phyloP scores from a whole-genome alignment of 139 green algal species.

The Haematococcus lacustris region DNA sequence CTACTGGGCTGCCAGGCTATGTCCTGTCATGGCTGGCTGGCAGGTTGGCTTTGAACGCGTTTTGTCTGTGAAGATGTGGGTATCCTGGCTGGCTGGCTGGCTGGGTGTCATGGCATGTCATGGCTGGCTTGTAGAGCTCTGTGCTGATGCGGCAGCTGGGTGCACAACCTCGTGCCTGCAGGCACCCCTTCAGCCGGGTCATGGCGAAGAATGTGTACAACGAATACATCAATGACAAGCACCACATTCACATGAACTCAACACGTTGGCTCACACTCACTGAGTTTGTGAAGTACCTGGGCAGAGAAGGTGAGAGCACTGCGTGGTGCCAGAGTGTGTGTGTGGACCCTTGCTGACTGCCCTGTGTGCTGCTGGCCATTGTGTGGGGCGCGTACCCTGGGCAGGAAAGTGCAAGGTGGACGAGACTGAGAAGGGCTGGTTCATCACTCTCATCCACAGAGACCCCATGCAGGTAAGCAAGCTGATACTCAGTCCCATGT shows the following conservation, averaged over 20 bases:
- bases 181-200: slow-evolving; percentile 71
- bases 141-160: too few species aligned
- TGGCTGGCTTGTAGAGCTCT: too few species aligned
- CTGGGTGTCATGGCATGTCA: too few species aligned
- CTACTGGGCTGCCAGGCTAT: too few species aligned
- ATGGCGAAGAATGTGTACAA: slow-evolving; percentile 87
- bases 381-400: too few species aligned
- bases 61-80: too few species aligned
- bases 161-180: slow-evolving; percentile 6
- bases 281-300: slow-evolving; percentile 72
- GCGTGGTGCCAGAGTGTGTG: background rate
- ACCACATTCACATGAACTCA: slow-evolving; percentile 98
- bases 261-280: slow-evolving; percentile 86
- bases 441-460: slow-evolving; percentile 58
- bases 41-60: too few species aligned
- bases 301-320: slow-evolving; percentile 21
- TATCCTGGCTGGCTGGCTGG: too few species aligned
- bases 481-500: too few species aligned
- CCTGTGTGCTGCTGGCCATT: too few species aligned
- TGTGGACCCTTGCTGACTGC: too few species aligned
- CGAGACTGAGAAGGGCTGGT: slow-evolving; percentile 92
- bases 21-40: too few species aligned
- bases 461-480: slow-evolving; percentile 23
- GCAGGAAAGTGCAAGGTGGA: slow-evolving; percentile 87
- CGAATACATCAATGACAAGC: slow-evolving; percentile 82